These are phyloP conservation scores for Acanthochlamys bracteata DNA, from an alignment of 106 monocot species.

Conservation along the genomic window DNA sequence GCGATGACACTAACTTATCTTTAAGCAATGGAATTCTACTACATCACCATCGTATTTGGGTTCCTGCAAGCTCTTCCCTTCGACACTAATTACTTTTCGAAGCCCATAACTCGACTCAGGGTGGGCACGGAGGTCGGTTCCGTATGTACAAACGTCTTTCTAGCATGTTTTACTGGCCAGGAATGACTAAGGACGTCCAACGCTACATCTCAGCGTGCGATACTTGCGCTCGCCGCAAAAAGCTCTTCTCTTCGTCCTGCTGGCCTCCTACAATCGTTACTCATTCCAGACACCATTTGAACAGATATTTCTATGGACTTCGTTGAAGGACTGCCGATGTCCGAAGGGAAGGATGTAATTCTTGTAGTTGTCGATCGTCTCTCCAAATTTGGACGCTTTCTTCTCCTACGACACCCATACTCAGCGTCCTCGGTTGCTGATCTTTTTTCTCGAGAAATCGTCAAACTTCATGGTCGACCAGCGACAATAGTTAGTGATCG, in stretches of 20 bases:
- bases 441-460: not conserved
- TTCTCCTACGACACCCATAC: not conserved
- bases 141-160: too few species aligned
- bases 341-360: not conserved
- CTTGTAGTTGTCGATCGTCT: not conserved
- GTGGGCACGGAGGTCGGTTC: too few species aligned
- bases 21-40: too few species aligned
- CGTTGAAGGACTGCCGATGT: not conserved
- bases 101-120: too few species aligned
- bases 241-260: not conserved
- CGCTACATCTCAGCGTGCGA: not conserved
- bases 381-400: constrained; percentile 3
- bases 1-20: too few species aligned
- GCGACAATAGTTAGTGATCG: not conserved
- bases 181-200: not conserved
- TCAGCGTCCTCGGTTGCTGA: not conserved
- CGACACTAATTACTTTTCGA: too few species aligned
- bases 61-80: too few species aligned
- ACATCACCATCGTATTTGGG: too few species aligned
- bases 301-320: not conserved
- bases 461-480: not conserved
- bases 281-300: not conserved
- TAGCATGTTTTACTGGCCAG: too few species aligned
- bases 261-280: not conserved
- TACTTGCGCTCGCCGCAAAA: not conserved